Conservation (phyloP, 495 filamentous ascomycete species). For the Aspergillus bertholletiae region DNA sequence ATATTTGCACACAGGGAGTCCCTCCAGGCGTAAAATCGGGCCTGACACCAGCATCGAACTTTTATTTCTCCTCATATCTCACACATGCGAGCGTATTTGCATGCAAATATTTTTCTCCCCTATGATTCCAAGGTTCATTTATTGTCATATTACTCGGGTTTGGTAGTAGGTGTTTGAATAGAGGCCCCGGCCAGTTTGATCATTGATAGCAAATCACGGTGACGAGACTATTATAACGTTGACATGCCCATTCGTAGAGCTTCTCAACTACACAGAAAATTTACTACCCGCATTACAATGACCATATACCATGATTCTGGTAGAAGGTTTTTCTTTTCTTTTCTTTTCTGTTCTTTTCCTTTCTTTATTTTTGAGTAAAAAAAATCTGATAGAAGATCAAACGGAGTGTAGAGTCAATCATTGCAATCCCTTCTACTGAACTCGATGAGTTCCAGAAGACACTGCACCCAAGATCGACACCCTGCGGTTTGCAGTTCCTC, state of each 20-base stretch:
- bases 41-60: background rate
- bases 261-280: background rate
- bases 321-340: too few species aligned
- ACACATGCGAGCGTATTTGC: too few species aligned
- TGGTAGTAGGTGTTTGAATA: background rate
- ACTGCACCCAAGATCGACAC: conserved; percentile 69
- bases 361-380: too few species aligned
- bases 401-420: conserved; percentile 61
- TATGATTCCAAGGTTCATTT: background rate
- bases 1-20: conserved; percentile 28
- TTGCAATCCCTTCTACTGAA: conserved; percentile 60
- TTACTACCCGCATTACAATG: too few species aligned
- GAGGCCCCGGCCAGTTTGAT: background rate
- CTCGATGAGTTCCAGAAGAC: conserved; percentile 38
- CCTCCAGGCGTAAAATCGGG: conserved; percentile 18
- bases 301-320: too few species aligned
- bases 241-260: background rate
- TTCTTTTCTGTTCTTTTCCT: too few species aligned
- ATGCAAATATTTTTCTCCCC: background rate
- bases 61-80: background rate
- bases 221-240: background rate
- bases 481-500: conserved; percentile 42
- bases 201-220: background rate
- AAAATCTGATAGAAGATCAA: too few species aligned
- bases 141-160: background rate